Evolutionary conservation across 805 yeast genomes (phyloP), one percentile per base, ranked within the genome.

Genomic region (Zygotorulaspora danielsina): DNA sequence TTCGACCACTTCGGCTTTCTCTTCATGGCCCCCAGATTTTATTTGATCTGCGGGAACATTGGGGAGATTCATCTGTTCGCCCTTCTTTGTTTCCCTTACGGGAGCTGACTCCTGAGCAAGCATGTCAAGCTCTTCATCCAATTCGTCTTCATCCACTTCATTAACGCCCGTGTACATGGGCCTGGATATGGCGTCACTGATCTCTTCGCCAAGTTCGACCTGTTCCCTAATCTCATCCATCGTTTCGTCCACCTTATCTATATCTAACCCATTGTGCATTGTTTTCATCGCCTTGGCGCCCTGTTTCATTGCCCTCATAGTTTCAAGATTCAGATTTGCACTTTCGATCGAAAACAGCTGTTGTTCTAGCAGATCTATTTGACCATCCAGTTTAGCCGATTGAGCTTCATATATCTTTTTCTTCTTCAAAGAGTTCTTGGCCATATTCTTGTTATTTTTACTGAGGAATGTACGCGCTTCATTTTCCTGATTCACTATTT

Each of bases 221-320:
- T 93, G 97, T 61, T 93, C 98, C 53, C 97, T 78, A 48, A 94
- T 87, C 46, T 90, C 96, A 63, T 93, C 98, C 97, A 93, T 90
- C 6, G 97, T 90, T 53, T 81, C 84, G 61, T 93, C 98, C 30
- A 93, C 97, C 70, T 88, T 89, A 65, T 93, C 98, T 45, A 93
- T 87, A 61, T 93, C 82, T 70, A 93, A 79, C 57, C 88, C 95
- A 49, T 88, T 89, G 64, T 93, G 97, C 57, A 93, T 90, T 57
- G 83, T 84, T 62, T 89, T 88, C 96, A 93, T 87, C 29, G 97
- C 97, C 59, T 76, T 75, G 4, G 98, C 95, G 44, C 97, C 97
- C 63, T 87, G 95, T 65, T 90, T 84, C 97, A 93, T 93, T 38
- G 95, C 96, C 74, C 87, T 87, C 96, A 93, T 85, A 21, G 98